Evolutionary conservation across 2,329 filamentous ascomycete genomes (phyloP).

Genomic region (Exophiala sp.): DNA sequence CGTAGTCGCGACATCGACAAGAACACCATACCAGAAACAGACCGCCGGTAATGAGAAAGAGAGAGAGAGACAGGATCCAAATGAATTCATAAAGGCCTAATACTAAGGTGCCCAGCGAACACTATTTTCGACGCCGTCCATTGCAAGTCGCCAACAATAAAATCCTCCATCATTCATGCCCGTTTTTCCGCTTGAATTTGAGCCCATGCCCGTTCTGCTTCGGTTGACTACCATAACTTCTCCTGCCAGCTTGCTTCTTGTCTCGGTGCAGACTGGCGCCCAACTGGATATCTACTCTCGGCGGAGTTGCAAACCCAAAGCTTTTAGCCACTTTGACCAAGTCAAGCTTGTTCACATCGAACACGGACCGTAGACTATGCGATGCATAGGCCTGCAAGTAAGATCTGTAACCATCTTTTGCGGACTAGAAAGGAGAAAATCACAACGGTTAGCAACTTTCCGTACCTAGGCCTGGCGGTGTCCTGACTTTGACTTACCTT

Average conservation of each 20-base stretch:
- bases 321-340: constrained; percentile 77
- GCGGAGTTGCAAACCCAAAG: constrained; percentile 72
- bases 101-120: no score
- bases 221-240: constrained; percentile 73
- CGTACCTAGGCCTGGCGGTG: no score
- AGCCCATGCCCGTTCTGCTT: constrained; percentile 46
- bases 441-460: background rate
- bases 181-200: constrained; percentile 49
- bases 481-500: constrained; percentile 57
- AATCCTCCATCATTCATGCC: constrained; percentile 26
- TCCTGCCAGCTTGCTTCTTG: constrained; percentile 62
- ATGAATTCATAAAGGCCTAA: no score
- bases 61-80: no score
- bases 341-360: constrained; percentile 76
- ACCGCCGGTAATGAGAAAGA: no score
- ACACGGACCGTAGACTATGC: constrained; percentile 74
- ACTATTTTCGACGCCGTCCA: no score
- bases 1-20: no score
- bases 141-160: no score
- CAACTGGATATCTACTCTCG: constrained; percentile 70
- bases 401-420: constrained; percentile 70
- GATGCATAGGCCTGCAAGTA: constrained; percentile 95
- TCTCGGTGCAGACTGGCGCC: constrained; percentile 68
- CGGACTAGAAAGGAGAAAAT: constrained; percentile 39
- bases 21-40: no score